Conservation (phyloP, 129 eudicot species). For the Kitagawia praeruptora region DNA sequence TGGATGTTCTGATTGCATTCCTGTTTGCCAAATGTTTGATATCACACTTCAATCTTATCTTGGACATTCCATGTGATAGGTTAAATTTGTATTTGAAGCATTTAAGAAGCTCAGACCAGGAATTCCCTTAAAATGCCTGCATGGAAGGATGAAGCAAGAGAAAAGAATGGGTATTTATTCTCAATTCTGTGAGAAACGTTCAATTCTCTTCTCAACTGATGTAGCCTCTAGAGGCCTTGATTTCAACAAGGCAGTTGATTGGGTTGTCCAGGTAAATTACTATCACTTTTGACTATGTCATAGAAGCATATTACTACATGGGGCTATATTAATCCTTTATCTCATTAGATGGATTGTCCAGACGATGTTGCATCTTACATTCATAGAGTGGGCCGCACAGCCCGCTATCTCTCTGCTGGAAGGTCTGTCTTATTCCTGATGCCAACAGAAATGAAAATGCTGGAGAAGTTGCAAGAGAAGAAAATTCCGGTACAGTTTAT, state of each 20-base stretch:
- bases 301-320: not conserved
- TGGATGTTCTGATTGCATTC: not conserved
- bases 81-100: constrained; percentile 63
- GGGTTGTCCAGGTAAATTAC: constrained; percentile 89
- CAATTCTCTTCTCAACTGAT: constrained; percentile 73
- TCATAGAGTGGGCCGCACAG: constrained; percentile 97
- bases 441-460: constrained; percentile 90
- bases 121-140: constrained; percentile 77
- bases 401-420: constrained; percentile 81
- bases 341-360: constrained; percentile 75
- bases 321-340: not conserved
- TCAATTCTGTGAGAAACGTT: constrained; percentile 57
- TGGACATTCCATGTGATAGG: constrained; percentile 29
- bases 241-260: constrained; percentile 82
- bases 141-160: constrained; percentile 90
- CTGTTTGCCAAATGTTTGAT: not conserved
- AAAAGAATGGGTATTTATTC: constrained; percentile 55
- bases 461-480: constrained; percentile 65
- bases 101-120: constrained; percentile 96
- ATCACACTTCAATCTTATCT: constrained; percentile 4
- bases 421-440: constrained; percentile 62
- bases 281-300: not conserved
- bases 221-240: constrained; percentile 92
- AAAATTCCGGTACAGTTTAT: constrained; percentile 58
- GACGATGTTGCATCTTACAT: constrained; percentile 78